Base-by-base conservation (phyloP, 2,329 filamentous ascomycete species). In the Aspergillus thermomutatus region DNA sequence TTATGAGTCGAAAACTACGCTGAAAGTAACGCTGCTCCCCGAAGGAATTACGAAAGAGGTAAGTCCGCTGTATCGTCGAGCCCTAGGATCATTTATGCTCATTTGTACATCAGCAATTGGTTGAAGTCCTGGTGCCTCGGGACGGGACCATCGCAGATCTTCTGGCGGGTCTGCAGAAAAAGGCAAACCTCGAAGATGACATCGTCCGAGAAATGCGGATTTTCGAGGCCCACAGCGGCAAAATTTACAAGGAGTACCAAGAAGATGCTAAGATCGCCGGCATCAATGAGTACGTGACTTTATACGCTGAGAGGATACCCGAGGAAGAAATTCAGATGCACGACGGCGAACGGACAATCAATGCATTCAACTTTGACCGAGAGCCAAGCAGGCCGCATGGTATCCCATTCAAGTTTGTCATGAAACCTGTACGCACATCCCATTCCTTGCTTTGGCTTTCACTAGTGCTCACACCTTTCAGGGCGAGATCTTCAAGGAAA, bases 41-140 rank as follows among this genome's bases (percentile, higher is more conserved):
- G 94, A 99, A 61, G 94, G 94, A 46, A 88, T 97, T 60, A 86
- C 86, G 10, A 97, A 97, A 79, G 92, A 96, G 77, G 90, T 91
- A 75, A 73, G 82, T 55, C 37, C 14, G 26, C 23, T 5, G 1
- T 49, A 11, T 8, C 17, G 19, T 19, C 47, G 25, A 2, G 28
- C 27, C 4, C 19, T 17, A 27, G 31, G 3, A n/a, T 14, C n/a
- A 4, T 47, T 4, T n/a, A n/a, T 54, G 11, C 56, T 60, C 27
- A 61, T 65, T 67, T 56, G 67, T 23, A 40, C 48, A 60, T 41
- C 59, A 92, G 86, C 92, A 97, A 66, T 79, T 82, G 1, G 84
- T 86, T 60, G 92, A 97, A 63, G 76, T 97, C 45, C 85, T 99
- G 54, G 91, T 97, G 4, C 87, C 91, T 60, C 96, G 96, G 76